phyloP scores from a whole-genome alignment of 208 protist genomes.

The Trypanosoma mega region DNA sequence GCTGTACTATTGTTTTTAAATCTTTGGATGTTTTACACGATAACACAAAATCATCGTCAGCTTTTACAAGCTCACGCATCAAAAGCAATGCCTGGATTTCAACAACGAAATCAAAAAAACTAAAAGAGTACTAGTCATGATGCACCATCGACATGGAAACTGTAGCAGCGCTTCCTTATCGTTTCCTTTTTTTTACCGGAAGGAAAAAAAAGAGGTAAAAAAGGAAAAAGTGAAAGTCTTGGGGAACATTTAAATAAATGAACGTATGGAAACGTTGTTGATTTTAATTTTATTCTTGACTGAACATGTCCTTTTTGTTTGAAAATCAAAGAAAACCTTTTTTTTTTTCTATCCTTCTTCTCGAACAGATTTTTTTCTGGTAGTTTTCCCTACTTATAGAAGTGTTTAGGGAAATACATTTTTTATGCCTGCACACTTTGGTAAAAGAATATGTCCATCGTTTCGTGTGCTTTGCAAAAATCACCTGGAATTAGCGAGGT shows the following conservation, averaged over 20 bases:
- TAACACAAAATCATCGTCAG: constrained; percentile 32
- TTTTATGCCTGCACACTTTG: too few relatives aligned
- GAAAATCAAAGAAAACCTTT: background rate
- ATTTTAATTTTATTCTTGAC: constrained; percentile 1
- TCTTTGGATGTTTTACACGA: constrained; percentile 34
- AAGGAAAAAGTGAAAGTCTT: too few relatives aligned
- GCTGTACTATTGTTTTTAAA: constrained; percentile 27
- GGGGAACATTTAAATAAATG: background rate
- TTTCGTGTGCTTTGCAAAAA: constrained; percentile 8
- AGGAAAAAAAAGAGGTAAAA: background rate
- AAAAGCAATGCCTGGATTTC: constrained; percentile 1
- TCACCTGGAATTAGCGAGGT: constrained; percentile 13
- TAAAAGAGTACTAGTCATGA: too few relatives aligned
- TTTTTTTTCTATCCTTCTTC: constrained; percentile 27
- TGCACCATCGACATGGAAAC: too few relatives aligned
- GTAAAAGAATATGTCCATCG: constrained; percentile 18
- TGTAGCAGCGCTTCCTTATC: background rate
- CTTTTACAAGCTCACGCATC: constrained; percentile 9
- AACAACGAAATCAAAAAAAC: constrained; percentile 10
- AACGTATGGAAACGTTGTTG: constrained; percentile 4
- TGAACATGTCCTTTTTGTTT: constrained; percentile 4
- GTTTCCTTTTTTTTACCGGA: background rate
- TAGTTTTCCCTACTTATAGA: background rate
- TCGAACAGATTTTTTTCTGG: background rate
- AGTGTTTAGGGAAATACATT: too few relatives aligned